These are phyloP conservation scores for Schwanniomyces sp. DNA, from an alignment of 805 yeast species.

Conservation along the genomic window DNA sequence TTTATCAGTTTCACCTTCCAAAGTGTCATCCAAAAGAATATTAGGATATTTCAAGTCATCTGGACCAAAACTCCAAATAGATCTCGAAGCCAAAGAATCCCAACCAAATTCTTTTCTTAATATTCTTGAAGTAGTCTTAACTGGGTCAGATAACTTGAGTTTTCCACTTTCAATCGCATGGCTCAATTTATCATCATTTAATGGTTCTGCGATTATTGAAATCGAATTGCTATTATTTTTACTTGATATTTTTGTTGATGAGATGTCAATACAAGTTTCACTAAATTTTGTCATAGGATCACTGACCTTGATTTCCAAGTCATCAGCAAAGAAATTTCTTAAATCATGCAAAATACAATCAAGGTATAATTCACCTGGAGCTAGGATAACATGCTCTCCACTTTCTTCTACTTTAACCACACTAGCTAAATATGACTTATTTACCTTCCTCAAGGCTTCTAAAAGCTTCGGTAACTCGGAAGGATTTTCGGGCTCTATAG, in stretches of 20 bases:
- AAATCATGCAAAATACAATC: conserved; percentile 83
- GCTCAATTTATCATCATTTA: conserved; percentile 50
- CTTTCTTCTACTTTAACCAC: conserved; percentile 78
- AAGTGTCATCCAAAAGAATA: conserved; percentile 66
- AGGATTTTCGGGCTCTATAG: conserved; percentile 80
- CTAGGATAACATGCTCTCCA: conserved; percentile 80
- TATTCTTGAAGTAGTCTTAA: conserved; percentile 49
- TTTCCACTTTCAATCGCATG: conserved; percentile 55
- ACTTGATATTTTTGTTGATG: conserved; percentile 67
- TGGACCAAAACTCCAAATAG: conserved; percentile 74
- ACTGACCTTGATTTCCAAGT: conserved; percentile 74
- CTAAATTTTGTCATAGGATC: conserved; percentile 79
- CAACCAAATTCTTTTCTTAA: conserved; percentile 63
- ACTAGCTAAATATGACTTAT: conserved; percentile 64
- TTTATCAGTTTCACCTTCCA: conserved; percentile 67
- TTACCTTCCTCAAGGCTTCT: conserved; percentile 64
- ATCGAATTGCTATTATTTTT: conserved; percentile 55
- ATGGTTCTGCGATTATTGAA: conserved; percentile 76
- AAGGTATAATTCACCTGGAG: conserved; percentile 84
- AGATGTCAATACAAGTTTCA: conserved; percentile 69
- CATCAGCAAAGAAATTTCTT: conserved; percentile 55
- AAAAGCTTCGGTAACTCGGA: conserved; percentile 72
- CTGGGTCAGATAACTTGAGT: conserved; percentile 33
- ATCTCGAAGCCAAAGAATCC: conserved; percentile 83
- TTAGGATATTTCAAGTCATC: conserved; percentile 47